Base-by-base conservation (phyloP, 495 filamentous ascomycete species). In the Thermothielavioides terrestris region DNA sequence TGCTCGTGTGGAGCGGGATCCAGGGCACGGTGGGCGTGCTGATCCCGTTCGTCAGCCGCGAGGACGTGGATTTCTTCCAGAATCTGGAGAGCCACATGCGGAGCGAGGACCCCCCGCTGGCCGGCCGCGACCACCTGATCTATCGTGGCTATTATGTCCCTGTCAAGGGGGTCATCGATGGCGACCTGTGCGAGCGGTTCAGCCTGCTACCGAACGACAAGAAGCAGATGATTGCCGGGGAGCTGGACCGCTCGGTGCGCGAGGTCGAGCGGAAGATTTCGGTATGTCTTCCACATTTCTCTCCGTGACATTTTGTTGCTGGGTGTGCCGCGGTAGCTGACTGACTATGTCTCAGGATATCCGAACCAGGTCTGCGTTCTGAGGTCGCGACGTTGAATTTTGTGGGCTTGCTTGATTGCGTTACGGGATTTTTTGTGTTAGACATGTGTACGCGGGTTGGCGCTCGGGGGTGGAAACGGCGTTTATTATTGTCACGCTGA, bases 41-140 rank as follows among this genome's bases (percentile, higher is more conserved):
- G 30, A 83, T 96, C 35, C 94, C 94, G 0, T 96, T 99, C 58
- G 71, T 85, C 15, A 83, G 82, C 50, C 82, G 92, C 21, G 90
- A 96, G 58, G 91, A 97, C 60, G 88, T 94, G 34, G 90, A 96
- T 68, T 95, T 97, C 67, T 97, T 99, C 75, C 89, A 95, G 64
- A 88, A 80, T 31, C 74, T 97, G 26, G 92, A 97, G 66, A 83
- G 83, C 57, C 84, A 92, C 53, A 71, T 99, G 69, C 77, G 89
- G 40, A 76, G 73, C 15, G 89, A 95, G 55, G 85, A 95, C 55
- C 77, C 89, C 34, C 45, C 45, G 26, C 22, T 48, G 25, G 45
- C 45, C 23, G 45, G 94, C 25, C 78, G 94, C 50, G 94, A 48
- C 10, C 45, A 48, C 11, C 12, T 48, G 17, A 48, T 95, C 39